A percentile compares a stretch with the other conserved stretches of the same genome.
These are phyloP conservation scores for Zygoascus meyerae DNA, from an alignment of 1,139 yeast species.

Conservation along the genomic window DNA sequence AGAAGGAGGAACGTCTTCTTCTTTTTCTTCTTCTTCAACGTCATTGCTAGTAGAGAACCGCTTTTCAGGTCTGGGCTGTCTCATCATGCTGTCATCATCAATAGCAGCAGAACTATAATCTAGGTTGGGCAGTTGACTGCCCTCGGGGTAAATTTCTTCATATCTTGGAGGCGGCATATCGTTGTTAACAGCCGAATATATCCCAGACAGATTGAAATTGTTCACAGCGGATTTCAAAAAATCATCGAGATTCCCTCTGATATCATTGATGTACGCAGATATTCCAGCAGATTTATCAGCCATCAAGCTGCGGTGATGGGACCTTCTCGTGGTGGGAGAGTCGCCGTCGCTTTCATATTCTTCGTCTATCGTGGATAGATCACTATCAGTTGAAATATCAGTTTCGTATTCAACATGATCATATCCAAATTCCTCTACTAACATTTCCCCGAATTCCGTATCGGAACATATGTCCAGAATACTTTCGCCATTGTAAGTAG, in stretches of 20 bases:
- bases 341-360: constrained; percentile 2
- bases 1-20: background rate
- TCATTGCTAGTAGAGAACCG: constrained; percentile 10
- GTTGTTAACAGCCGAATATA: constrained; percentile 9
- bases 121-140: constrained; percentile 37
- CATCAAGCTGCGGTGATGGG: background rate
- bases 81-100: constrained; percentile 13
- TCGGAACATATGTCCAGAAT: constrained; percentile 48
- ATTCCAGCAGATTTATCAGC: background rate
- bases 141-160: constrained; percentile 75
- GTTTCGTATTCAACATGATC: background rate
- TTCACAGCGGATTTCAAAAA: constrained; percentile 2
- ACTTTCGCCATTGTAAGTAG: constrained; percentile 47
- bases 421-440: background rate
- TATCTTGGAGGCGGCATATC: constrained; percentile 51
- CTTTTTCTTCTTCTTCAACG: constrained; percentile 12
- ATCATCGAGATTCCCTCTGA: constrained; percentile 10
- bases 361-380: constrained; percentile 1
- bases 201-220: constrained; percentile 5
- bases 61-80: constrained; percentile 12
- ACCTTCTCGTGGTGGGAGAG: background rate
- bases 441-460: constrained; percentile 37
- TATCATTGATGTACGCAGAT: constrained; percentile 6
- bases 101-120: constrained; percentile 30
- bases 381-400: background rate